phyloP scores from a whole-genome alignment of 305 asterid species.

The Rubia balearica region DNA sequence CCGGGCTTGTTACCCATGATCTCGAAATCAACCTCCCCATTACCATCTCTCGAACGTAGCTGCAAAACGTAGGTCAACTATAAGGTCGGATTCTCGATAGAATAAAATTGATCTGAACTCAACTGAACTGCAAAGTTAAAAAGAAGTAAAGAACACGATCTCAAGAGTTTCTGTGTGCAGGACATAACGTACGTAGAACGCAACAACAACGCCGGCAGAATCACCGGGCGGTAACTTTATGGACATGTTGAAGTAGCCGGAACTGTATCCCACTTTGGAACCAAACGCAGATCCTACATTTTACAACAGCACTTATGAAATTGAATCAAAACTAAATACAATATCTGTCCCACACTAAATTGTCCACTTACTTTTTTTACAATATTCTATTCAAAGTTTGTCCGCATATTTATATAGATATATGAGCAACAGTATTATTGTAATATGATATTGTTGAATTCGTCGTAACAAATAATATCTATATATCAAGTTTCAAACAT shows the following conservation, averaged over 20 bases:
- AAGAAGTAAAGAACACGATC: too few relatives aligned
- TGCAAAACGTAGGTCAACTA: slow-evolving; percentile 18
- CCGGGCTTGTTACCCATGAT: slow-evolving; percentile 67
- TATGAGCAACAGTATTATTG: too few relatives aligned
- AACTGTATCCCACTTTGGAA: neutral
- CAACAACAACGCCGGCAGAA: slow-evolving; percentile 2
- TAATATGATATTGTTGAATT: too few relatives aligned
- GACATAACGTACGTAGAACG: neutral
- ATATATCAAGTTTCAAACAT: too few relatives aligned
- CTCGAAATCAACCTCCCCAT: slow-evolving; percentile 67
- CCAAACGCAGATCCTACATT: neutral
- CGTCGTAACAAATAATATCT: too few relatives aligned
- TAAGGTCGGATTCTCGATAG: neutral
- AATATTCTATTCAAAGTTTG: too few relatives aligned
- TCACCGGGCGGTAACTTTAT: neutral
- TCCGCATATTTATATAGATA: too few relatives aligned
- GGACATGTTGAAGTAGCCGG: slow-evolving; percentile 8
- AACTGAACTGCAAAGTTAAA: too few relatives aligned
- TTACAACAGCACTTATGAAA: neutral
- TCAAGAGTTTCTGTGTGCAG: too few relatives aligned
- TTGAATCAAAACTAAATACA: too few relatives aligned
- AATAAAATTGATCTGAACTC: neutral
- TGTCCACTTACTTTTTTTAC: too few relatives aligned
- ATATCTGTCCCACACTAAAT: too few relatives aligned
- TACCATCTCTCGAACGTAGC: slow-evolving; percentile 35